Conservation (phyloP, 805 yeast species). For the Lipomyces chichibuensis region DNA sequence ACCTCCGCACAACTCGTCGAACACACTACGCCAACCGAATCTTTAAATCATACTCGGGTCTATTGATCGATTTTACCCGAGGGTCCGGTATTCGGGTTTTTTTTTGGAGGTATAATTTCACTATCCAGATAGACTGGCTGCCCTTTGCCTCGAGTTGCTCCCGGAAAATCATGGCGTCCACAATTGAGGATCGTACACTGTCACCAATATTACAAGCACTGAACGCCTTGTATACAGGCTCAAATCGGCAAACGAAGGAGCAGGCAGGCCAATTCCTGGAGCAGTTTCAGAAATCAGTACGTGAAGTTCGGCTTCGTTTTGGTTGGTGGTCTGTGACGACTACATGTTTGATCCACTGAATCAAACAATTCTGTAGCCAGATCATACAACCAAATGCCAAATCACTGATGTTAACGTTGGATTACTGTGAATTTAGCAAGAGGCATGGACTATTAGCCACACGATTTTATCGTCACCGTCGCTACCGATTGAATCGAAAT, state of each 20-base stretch:
- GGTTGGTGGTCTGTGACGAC: background rate
- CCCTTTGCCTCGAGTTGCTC: background rate
- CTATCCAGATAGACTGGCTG: slow-evolving; percentile 1
- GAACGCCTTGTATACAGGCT: slow-evolving; percentile 53
- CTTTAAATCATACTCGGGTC: background rate
- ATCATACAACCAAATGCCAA: background rate
- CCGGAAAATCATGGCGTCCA: slow-evolving; percentile 7
- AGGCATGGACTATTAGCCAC: slow-evolving; percentile 77
- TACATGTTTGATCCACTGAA: background rate
- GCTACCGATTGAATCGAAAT: slow-evolving; percentile 58
- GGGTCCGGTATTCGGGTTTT: background rate
- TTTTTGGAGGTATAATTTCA: background rate
- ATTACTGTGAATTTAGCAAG: slow-evolving; percentile 36
- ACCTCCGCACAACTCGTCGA: background rate
- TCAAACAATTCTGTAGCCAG: background rate
- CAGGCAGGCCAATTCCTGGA: slow-evolving; percentile 64
- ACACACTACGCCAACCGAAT: background rate
- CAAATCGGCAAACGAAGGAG: slow-evolving; percentile 47
- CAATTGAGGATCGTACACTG: slow-evolving; percentile 22
- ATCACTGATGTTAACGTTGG: background rate
- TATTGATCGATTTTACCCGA: background rate
- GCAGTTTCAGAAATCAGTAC: slow-evolving; percentile 69
- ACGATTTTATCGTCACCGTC: slow-evolving; percentile 41
- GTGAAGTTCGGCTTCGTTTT: slow-evolving; percentile 16
- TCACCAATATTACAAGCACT: slow-evolving; percentile 45